Evolutionary conservation across 169 alveolate species (phyloP), one percentile per base, ranked within the genome.

Genomic region (Plasmodium inui): DNA sequence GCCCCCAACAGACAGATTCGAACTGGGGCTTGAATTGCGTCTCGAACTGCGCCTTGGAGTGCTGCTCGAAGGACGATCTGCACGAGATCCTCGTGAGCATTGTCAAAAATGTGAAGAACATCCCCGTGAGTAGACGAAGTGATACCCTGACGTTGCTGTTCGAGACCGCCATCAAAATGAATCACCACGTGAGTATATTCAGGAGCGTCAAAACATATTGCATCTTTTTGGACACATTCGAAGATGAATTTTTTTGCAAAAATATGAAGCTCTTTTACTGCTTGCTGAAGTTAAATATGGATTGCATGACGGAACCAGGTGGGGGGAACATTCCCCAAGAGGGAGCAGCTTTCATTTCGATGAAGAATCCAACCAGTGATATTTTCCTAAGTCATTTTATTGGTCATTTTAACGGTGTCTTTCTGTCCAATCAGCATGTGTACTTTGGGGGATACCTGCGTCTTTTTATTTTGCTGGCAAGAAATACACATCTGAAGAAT

Each of bases 101-200:
- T 8, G 79, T 78, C 28, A 41, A 88, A 82, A 89, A 73, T 32
- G 44, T 94, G 14, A 82, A 57, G 17, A 94, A 57, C 80, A 83
- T 94, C 73, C 86, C 85, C 32, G 34, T 72, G 8, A 73, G 83
- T 12, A 90, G 95, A 84, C 57, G 95, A 50, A 74, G 41, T 6
- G 79, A 73, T 37, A 53, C 32, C 12, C 53, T 82, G 4, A 81
- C 80, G 32, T 22, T 85, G 6, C 26, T 85, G 34, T n/a, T 85
- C 14, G 46, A 85, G 80, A 53, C 67, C 3, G 39, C 61, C 8
- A 28, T 74, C n/a, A 85, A 74, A 74, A 14, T 85, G 22, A 85
- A 74, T 9, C 44, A 46, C 8, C 28, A 19, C 41, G 57, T 85
- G 39, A 55, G 41, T 6, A 19, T 85, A 32, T 85, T 85, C 41